Evolutionary conservation across 495 filamentous ascomycete genomes (phyloP), one percentile per base, ranked within the genome.

Genomic region (Penicillium tannophilum): DNA sequence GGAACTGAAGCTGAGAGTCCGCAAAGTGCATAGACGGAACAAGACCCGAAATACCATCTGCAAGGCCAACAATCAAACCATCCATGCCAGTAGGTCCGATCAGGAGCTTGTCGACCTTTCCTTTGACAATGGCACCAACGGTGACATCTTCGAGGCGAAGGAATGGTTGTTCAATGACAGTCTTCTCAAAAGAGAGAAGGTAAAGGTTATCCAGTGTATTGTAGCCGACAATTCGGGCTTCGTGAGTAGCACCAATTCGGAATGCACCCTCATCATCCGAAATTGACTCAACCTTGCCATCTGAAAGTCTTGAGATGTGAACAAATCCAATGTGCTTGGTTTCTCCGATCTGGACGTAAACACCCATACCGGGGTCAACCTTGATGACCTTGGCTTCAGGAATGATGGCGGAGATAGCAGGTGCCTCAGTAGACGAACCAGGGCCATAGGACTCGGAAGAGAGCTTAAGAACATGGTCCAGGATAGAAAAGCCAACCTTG

Each of bases 21-120:
- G 92, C 86, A 63, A 98, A 79, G 67, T 98, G 94, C 72, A 87
- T 86, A 55, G 92, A 90, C 3, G 92, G 86, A 4, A 97, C 93
- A 51, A 96, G 77, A 36, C 92, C 94, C 46, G 85, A 87, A 58
- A 97, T 92, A 33, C 91, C 88, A 43, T 97, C 91, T 28, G 91
- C 86, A 44, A 98, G 71, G 50, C 86, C 88, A 51, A 98, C 84
- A 28, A 97, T 83, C 17, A 98, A 65, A 55, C 90, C 91, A 56
- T 85, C 86, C 44, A 96, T 77, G 45, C 92, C 92, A 14, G 76
- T 80, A 56, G 82, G 77, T 56, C 88, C 88, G 61, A 92, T 77
- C 46, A 95, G 67, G n/a, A 95, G 73, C 69, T 91, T 96, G 63
- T 95, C 89, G 12, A 98, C 81, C 57, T 84, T 90, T 55, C 90